Conservation (phyloP, 1,139 yeast genomes). For the Taphrina flavorubra region DNA sequence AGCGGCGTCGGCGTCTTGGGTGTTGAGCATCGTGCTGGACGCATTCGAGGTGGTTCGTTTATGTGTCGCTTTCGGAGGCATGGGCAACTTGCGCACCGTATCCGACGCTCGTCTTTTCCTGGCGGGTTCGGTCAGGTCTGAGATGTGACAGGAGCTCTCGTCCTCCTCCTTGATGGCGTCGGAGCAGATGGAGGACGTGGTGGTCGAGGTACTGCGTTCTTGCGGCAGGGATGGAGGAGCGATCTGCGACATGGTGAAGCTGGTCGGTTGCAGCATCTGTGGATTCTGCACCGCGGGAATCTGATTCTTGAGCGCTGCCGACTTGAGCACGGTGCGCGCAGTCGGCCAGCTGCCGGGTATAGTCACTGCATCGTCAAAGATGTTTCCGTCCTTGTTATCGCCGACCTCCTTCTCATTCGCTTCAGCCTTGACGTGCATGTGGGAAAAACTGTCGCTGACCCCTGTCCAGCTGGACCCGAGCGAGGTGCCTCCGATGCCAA, state of each 20-base stretch:
- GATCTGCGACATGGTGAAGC: constrained; percentile 36
- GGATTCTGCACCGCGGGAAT: background rate
- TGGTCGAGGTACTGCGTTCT: constrained; percentile 24
- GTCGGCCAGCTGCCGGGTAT: constrained; percentile 40
- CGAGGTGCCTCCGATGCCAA: constrained; percentile 4
- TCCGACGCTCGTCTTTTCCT: constrained; percentile 35
- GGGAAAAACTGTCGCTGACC: constrained; percentile 32
- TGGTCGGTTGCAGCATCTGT: constrained; percentile 20
- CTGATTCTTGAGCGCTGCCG: constrained; percentile 20
- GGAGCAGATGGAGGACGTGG: constrained; percentile 21
- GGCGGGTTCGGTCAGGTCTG: constrained; percentile 29
- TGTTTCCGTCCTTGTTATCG: background rate
- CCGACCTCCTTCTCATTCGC: background rate
- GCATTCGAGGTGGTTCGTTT: constrained; percentile 32
- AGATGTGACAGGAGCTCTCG: constrained; percentile 14
- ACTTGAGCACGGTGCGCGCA: background rate
- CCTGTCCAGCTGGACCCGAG: constrained; percentile 35
- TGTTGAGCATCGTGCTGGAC: background rate
- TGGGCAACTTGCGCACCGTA: constrained; percentile 6
- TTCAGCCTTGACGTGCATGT: constrained; percentile 32
- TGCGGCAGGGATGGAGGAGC: constrained; percentile 41
- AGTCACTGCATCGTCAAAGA: constrained; percentile 15
- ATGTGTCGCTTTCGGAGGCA: constrained; percentile 16
- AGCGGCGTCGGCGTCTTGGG: background rate
- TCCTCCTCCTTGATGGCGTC: constrained; percentile 28